Conservation (phyloP, 2,329 filamentous ascomycete species). For the Knoxdaviesia proteae region DNA sequence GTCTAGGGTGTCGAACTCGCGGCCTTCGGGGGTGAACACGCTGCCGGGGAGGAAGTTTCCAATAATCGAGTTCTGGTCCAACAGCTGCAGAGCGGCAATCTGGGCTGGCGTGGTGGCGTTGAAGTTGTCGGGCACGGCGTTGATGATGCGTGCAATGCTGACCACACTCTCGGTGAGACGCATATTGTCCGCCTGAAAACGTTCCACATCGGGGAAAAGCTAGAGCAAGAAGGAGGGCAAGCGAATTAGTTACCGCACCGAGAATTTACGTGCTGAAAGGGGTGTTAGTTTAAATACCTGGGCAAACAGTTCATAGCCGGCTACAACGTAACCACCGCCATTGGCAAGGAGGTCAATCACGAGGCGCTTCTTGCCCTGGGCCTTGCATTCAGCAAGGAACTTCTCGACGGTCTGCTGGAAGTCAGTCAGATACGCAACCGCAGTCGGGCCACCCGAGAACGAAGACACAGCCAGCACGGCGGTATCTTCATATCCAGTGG, state of each 20-base stretch:
- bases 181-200: slow-evolving; percentile 28
- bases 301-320: slow-evolving; percentile 42
- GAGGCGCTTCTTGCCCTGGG: slow-evolving; percentile 34
- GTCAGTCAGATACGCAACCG: slow-evolving; percentile 9
- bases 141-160: slow-evolving; percentile 18
- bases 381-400: slow-evolving; percentile 12
- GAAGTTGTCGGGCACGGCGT: slow-evolving; percentile 9
- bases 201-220: slow-evolving; percentile 28
- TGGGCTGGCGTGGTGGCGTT: slow-evolving; percentile 16
- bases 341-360: slow-evolving; percentile 38
- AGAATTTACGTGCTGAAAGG: slow-evolving; percentile 7
- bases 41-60: slow-evolving; percentile 23
- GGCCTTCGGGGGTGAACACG: slow-evolving; percentile 22
- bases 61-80: slow-evolving; percentile 21
- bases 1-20: slow-evolving; percentile 10
- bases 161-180: slow-evolving; percentile 25
- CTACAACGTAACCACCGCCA: slow-evolving; percentile 34
- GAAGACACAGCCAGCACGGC: slow-evolving; percentile 12
- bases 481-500: slow-evolving; percentile 13
- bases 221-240: slow-evolving; percentile 1
- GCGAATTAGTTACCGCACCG: not conserved
- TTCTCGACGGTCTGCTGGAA: slow-evolving; percentile 12
- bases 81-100: slow-evolving; percentile 21
- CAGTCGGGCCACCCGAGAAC: slow-evolving; percentile 8
- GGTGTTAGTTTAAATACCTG: slow-evolving; percentile 21